Evolutionary conservation across 371 early-diverging fungal genomes (phyloP), one percentile per base, ranked within the genome.

Genomic region (Circinella minor): DNA sequence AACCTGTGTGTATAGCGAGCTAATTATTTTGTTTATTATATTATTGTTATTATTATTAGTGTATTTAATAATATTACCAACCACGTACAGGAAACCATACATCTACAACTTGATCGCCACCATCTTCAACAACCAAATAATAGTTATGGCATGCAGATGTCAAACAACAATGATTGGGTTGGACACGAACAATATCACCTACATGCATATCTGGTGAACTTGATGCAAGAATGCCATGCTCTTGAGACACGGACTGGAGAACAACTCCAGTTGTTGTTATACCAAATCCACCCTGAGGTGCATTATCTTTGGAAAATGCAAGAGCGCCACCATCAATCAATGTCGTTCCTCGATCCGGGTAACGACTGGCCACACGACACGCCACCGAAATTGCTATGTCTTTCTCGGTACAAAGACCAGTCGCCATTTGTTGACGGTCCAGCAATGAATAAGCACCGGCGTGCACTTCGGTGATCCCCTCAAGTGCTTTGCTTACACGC

Each of bases 81-180:
- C 84, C 84, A 60, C 74, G 72, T 10, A 81, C 77, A 51, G 84
- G 84, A 8, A 84, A 79, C 84, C 84, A 84, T 6, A 84, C 77
- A 70, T 84, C 84, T 10, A 77, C 71, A 0, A 84, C 72, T 14
- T 55, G 66, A 68, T 81, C 80, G 27, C 69, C 66, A 3, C 72
- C 74, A 48, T 77, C 65, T 39, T 83, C 80, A 20, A 80, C 68
- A 48, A 84, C 67, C 15, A 84, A 55, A 48, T 80, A 84, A 51
- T 70, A 84, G 27, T 68, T 48, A 68, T 77, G 77, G 38, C 76
- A 77, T 18, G 81, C 84, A 18, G 77, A 68, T 11, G 81, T 66
- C 18, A 81, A 64, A 43, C 84, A 84, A 39, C 81, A 79, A 51
- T 84, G 84, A 20, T 84, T 84, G 4, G 84, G 81, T 11, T 76